phyloP scores from a whole-genome alignment of 768 basidiomycete species.

The Amanita molliuscula region DNA sequence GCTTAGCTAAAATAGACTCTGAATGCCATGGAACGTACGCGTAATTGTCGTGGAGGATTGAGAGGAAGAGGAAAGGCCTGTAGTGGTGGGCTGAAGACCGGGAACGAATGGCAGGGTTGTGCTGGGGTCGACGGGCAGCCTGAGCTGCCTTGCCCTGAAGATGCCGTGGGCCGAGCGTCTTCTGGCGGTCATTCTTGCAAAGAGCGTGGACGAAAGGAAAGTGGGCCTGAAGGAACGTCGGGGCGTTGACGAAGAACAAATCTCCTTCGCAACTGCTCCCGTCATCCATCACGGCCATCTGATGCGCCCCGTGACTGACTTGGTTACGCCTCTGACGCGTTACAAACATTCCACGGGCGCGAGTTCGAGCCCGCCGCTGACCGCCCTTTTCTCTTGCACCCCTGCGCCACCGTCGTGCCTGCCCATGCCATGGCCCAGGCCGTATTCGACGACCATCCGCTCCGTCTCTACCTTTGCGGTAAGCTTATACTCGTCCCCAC shows the following conservation, averaged over 20 bases:
- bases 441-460: conserved; percentile 67
- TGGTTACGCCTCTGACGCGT: conserved; percentile 75
- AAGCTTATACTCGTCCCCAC: background rate
- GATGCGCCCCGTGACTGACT: conserved; percentile 64
- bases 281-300: background rate
- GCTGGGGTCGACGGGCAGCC: too few species aligned
- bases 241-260: background rate
- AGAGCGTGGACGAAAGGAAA: background rate
- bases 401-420: background rate
- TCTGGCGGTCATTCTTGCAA: background rate
- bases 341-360: conserved; percentile 63
- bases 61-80: background rate
- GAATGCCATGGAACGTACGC: background rate
- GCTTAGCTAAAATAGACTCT: background rate
- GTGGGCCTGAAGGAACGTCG: background rate
- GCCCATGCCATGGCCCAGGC: conserved; percentile 57
- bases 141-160: background rate
- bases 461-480: conserved; percentile 67
- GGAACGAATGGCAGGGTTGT: background rate
- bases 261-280: background rate
- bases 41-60: background rate
- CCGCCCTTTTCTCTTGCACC: conserved; percentile 34
- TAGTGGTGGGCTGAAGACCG: conserved; percentile 1
- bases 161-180: background rate
- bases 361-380: conserved; percentile 41